A percentile compares a stretch with the other conserved stretches of the same genome.
Conservation (phyloP, 371 early-diverging fungal genomes). For the Mucor lusitanicus region DNA sequence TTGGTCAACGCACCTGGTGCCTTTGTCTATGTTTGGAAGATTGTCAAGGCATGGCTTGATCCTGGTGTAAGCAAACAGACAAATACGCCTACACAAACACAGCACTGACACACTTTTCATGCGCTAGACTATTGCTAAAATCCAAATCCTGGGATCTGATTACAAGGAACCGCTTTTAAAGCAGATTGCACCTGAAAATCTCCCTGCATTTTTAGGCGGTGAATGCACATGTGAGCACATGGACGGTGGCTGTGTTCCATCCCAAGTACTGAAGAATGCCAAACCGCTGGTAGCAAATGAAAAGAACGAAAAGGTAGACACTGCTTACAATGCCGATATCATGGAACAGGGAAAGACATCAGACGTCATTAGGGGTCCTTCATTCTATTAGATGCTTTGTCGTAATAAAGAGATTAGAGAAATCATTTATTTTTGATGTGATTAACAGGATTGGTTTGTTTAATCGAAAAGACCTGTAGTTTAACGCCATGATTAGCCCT, state of each 20-base stretch:
- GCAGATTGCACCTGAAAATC: conserved; percentile 74
- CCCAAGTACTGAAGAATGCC: conserved; percentile 49
- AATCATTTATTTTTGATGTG: background rate
- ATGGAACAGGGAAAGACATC: conserved; percentile 41
- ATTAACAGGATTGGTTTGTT: background rate
- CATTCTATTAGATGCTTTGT: conserved; percentile 4
- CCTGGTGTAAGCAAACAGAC: conserved; percentile 55
- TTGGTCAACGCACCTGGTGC: conserved; percentile 82
- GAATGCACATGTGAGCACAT: conserved; percentile 80
- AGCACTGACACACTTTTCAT: background rate
- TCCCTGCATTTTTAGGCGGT: conserved; percentile 82
- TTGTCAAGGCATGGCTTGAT: conserved; percentile 84
- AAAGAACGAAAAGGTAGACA: conserved; percentile 29
- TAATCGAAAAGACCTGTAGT: conserved; percentile 17
- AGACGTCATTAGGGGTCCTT: conserved; percentile 12
- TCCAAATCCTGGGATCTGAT: conserved; percentile 76
- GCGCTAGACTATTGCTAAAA: conserved; percentile 70
- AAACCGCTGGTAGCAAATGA: conserved; percentile 26
- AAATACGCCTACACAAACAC: background rate
- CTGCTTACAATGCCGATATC: conserved; percentile 37
- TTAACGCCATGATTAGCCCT: background rate
- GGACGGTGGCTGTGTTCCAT: conserved; percentile 75
- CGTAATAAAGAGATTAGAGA: background rate
- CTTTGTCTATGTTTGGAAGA: conserved; percentile 81
- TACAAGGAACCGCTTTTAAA: conserved; percentile 63